A percentile compares a stretch with the other conserved stretches of the same genome.
These are phyloP conservation scores for Sistotremastrum suecicum DNA, from an alignment of 768 basidiomycete genomes.

Conservation along the genomic window DNA sequence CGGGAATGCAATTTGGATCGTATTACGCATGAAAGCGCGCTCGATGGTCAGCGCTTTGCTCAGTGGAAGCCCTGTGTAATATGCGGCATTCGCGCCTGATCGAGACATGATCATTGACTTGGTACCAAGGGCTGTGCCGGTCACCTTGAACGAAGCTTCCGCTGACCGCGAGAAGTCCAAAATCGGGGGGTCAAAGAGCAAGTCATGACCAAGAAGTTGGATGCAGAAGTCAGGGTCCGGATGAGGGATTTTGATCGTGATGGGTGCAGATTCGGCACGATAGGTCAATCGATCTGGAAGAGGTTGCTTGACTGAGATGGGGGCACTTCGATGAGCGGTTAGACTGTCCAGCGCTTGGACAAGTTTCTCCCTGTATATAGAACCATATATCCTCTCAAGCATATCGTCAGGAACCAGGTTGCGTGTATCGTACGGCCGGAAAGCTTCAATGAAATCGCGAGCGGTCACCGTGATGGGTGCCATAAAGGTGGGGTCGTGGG, in stretches of 20 bases:
- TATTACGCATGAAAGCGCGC: constrained; percentile 92
- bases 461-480: constrained; percentile 47
- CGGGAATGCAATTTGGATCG: constrained; percentile 82
- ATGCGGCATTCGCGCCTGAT: constrained; percentile 67
- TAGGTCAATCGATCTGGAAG: constrained; percentile 74
- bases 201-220: constrained; percentile 74
- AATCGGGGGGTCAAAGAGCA: constrained; percentile 76
- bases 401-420: constrained; percentile 59
- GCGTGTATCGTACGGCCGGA: constrained; percentile 63
- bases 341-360: constrained; percentile 46
- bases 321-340: constrained; percentile 30
- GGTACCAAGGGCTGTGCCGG: constrained; percentile 68
- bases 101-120: constrained; percentile 77
- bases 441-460: constrained; percentile 75
- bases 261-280: constrained; percentile 75
- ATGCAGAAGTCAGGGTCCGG: constrained; percentile 74
- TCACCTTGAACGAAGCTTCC: constrained; percentile 83
- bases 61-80: constrained; percentile 70
- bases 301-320: constrained; percentile 56
- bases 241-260: constrained; percentile 75
- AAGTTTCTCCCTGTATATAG: constrained; percentile 58
- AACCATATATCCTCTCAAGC: constrained; percentile 65
- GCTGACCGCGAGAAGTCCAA: constrained; percentile 66
- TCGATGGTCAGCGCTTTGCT: constrained; percentile 71
- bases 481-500: not conserved